A percentile compares a stretch with the other conserved stretches of the same genome.
phyloP scores from a whole-genome alignment of 2,329 filamentous ascomycete genomes.

The Trichoderma koningiopsis region DNA sequence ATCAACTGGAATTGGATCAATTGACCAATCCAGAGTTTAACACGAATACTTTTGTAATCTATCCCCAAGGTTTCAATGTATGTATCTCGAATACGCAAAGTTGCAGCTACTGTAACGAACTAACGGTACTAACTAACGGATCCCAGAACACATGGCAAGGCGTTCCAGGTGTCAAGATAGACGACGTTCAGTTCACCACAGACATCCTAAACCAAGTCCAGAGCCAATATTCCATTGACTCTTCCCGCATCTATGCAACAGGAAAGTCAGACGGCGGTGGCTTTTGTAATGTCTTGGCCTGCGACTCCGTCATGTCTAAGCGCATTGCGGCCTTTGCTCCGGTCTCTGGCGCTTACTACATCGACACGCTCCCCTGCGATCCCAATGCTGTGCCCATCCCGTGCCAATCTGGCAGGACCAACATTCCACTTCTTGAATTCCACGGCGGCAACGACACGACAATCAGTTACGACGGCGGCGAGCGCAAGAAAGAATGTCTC shows the following conservation, averaged over 20 bases:
- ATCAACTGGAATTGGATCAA: not conserved
- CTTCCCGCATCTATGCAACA: not conserved
- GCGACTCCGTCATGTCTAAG: not conserved
- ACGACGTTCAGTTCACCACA: constrained; percentile 2
- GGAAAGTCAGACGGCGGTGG: constrained; percentile 10
- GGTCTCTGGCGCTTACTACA: constrained; percentile 5
- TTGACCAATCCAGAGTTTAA: not conserved
- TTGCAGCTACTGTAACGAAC: not conserved
- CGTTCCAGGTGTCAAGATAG: not conserved
- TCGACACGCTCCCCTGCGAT: not conserved
- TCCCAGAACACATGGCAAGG: not conserved
- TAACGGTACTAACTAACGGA: not conserved
- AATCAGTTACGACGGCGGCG: not conserved
- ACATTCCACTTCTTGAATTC: constrained; percentile 10
- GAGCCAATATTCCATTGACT: constrained; percentile 4
- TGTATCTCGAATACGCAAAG: not conserved
- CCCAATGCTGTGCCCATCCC: not conserved
- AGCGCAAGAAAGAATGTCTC: constrained; percentile 4
- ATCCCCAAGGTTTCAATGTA: constrained; percentile 11
- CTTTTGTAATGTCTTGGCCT: constrained; percentile 7
- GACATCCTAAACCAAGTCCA: constrained; percentile 11
- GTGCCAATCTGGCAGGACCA: not conserved
- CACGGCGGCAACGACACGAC: constrained; percentile 12
- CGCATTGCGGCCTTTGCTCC: constrained; percentile 9
- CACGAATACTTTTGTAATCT: not conserved